A percentile compares a stretch with the other conserved stretches of the same genome.
Evolutionary conservation across 1,139 yeast genomes (phyloP).

Genomic region (Suhomyces chickasaworum): DNA sequence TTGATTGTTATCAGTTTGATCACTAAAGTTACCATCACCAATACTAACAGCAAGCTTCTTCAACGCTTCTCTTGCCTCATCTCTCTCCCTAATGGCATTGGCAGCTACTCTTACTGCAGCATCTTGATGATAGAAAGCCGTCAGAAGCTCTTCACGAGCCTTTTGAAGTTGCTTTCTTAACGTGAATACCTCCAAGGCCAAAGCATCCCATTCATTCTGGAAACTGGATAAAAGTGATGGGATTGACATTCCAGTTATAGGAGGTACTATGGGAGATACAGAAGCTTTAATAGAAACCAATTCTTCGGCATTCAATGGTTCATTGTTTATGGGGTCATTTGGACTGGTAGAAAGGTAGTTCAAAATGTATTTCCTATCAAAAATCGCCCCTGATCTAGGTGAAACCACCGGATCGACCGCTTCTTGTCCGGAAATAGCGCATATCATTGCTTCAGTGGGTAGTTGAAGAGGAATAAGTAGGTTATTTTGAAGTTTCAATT

Average conservation of each 20-base stretch:
- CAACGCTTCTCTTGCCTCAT: slow-evolving; percentile 65
- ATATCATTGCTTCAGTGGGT: slow-evolving; percentile 15
- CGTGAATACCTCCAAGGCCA: slow-evolving; percentile 78
- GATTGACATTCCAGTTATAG: slow-evolving; percentile 63
- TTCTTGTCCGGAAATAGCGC: slow-evolving; percentile 63
- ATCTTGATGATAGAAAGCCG: slow-evolving; percentile 81
- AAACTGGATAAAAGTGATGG: slow-evolving; percentile 75
- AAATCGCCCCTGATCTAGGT: slow-evolving; percentile 68
- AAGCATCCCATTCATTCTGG: slow-evolving; percentile 89
- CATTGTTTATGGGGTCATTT: slow-evolving; percentile 75
- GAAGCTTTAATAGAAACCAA: slow-evolving; percentile 48
- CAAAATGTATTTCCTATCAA: slow-evolving; percentile 63
- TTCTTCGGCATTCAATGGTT: slow-evolving; percentile 60
- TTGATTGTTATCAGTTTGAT: neutral
- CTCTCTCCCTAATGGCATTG: slow-evolving; percentile 68
- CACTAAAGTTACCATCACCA: slow-evolving; percentile 7
- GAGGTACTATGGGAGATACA: slow-evolving; percentile 32
- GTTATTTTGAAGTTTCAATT: neutral
- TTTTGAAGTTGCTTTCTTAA: slow-evolving; percentile 69
- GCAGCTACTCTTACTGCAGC: slow-evolving; percentile 91
- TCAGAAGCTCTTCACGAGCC: slow-evolving; percentile 71
- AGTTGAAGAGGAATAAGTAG: neutral
- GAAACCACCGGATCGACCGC: slow-evolving; percentile 75
- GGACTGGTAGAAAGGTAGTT: slow-evolving; percentile 66
- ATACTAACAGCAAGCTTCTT: slow-evolving; percentile 43